phyloP scores from a whole-genome alignment of 129 eudicot genomes.

The Pulicaria dysenterica region DNA sequence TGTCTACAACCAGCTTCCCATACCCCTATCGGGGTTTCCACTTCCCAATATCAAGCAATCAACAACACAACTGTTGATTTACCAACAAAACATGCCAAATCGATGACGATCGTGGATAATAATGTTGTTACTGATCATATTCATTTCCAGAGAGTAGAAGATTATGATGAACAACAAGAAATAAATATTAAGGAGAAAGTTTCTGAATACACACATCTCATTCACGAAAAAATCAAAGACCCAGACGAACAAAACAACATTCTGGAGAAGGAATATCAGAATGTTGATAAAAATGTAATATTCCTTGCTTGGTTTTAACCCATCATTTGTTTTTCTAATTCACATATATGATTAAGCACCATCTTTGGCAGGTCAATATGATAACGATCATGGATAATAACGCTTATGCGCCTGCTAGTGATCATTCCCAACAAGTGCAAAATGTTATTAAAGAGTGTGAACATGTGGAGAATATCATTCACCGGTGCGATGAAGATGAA shows the following conservation, averaged over 20 bases:
- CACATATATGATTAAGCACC: neutral
- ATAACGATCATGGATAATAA: no score
- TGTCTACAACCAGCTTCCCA: no score
- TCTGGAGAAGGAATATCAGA: neutral
- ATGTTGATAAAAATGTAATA: neutral
- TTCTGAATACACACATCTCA: neutral
- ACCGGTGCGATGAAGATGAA: no score
- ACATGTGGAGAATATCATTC: no score
- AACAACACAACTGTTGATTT: neutral
- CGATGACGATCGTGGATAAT: neutral
- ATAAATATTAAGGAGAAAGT: neutral
- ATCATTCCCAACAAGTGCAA: no score
- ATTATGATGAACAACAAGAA: neutral
- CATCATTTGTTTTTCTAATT: no score
- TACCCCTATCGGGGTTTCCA: no score
- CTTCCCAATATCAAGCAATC: no score
- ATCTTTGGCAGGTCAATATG: no score
- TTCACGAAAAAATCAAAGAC: slow-evolving; percentile 4
- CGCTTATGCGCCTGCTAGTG: no score
- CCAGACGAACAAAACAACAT: neutral
- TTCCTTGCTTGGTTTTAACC: no score
- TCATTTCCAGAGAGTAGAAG: neutral
- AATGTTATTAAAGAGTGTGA: no score
- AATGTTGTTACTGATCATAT: neutral
- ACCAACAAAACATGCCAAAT: neutral